A percentile compares a stretch with the other conserved stretches of the same genome.
These are phyloP conservation scores for Boletus pseudopeckii DNA, from an alignment of 768 basidiomycete genomes.

Conservation along the genomic window DNA sequence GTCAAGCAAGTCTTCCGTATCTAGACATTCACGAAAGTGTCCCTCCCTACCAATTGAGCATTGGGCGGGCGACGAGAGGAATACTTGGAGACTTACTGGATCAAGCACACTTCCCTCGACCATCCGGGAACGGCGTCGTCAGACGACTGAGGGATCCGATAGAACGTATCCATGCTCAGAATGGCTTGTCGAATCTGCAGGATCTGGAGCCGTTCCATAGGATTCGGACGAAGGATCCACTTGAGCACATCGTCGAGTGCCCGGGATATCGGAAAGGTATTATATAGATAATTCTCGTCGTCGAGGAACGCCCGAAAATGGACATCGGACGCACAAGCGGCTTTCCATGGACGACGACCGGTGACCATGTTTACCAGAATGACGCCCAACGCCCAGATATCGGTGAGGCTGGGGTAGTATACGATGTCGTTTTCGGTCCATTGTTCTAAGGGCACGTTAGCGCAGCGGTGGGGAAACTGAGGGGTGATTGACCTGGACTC, in stretches of 20 bases:
- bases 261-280: slow-evolving; percentile 14
- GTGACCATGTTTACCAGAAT: slow-evolving; percentile 82
- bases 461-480: neutral
- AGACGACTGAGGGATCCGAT: neutral
- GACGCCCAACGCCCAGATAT: slow-evolving; percentile 74
- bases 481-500: slow-evolving; percentile 56
- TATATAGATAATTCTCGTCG: slow-evolving; percentile 15
- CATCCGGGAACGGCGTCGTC: neutral
- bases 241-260: slow-evolving; percentile 12
- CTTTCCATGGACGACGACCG: slow-evolving; percentile 33
- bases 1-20: neutral
- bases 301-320: slow-evolving; percentile 14
- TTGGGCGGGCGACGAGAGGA: neutral
- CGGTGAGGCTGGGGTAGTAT: slow-evolving; percentile 33
- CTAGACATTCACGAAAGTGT: neutral
- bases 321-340: slow-evolving; percentile 6
- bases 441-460: slow-evolving; percentile 37
- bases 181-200: slow-evolving; percentile 16
- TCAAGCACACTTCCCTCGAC: neutral
- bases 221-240: slow-evolving; percentile 15
- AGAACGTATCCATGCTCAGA: slow-evolving; percentile 15
- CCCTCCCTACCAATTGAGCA: neutral
- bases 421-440: slow-evolving; percentile 47
- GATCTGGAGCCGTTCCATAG: slow-evolving; percentile 15
- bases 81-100: neutral